These are phyloP conservation scores for Flueggea neowawraea DNA, from an alignment of 441 rosid genomes.

Conservation along the genomic window DNA sequence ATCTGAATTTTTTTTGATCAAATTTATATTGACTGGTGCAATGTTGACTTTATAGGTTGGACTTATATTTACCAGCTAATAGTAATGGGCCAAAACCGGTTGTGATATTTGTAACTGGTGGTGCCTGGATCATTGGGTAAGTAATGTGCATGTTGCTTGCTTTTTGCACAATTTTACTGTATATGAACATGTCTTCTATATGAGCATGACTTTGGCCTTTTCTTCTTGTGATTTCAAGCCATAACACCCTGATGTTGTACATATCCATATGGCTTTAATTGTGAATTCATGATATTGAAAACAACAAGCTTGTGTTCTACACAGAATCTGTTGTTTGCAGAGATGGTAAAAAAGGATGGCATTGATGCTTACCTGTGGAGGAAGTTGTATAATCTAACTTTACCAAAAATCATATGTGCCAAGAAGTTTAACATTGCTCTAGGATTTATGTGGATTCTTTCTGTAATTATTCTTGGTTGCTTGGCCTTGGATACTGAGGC, in stretches of 20 bases:
- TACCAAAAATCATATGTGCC: too few relatives aligned
- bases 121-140: slow-evolving; percentile 99
- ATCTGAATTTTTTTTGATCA: neutral
- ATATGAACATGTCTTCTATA: neutral
- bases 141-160: slow-evolving; percentile 20
- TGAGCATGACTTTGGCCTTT: neutral
- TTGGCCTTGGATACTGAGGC: neutral
- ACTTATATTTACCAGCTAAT: slow-evolving; percentile 70
- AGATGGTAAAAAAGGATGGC: too few relatives aligned
- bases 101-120: slow-evolving; percentile 94
- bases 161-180: neutral
- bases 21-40: slow-evolving; percentile 4
- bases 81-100: slow-evolving; percentile 72
- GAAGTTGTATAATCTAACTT: too few relatives aligned
- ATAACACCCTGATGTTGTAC: too few relatives aligned
- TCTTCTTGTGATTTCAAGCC: too few relatives aligned
- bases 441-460: neutral
- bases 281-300: too few relatives aligned
- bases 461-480: neutral
- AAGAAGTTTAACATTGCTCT: too few relatives aligned
- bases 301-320: too few relatives aligned
- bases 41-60: slow-evolving; percentile 55
- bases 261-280: too few relatives aligned
- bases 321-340: too few relatives aligned
- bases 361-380: too few relatives aligned